Base-by-base conservation (phyloP, 305 asterid genomes). In the Fraxinus sp. region DNA sequence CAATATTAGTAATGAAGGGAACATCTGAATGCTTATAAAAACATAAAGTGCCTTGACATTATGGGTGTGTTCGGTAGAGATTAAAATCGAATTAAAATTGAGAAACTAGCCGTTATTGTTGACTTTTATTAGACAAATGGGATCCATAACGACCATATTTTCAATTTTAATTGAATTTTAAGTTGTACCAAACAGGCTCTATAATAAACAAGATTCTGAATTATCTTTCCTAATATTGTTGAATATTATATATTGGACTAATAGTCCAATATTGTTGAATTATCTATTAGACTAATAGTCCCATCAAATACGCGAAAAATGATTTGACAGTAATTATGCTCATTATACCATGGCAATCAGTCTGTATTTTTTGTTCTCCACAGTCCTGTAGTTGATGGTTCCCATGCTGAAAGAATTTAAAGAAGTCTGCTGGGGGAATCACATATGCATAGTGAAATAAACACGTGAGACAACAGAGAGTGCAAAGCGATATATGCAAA, bases 331-430 rank as follows among this genome's bases (percentile, higher is more conserved):
- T 28, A 59, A 71, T 33, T 64, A 33, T 74, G 37, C 68, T 79
- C 74, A 64, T 39, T 85, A 79, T 92, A 95, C 97, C 98, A 80
- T 86, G 90, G 86, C 84, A 81, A 62, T 86, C 95, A 76, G 84
- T 86, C 84, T 88, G 91, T 70, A 87, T 79, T 86, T 87, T 90
- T 80, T 87, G 92, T 80, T 87, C 85, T 75, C 85, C 94, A 52
- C 85, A 83, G 85, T 91, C 95, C 86, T 84, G 86, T 80, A 79
- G 89, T 64, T 90, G 90, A 80, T 89, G 91, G 74, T 84, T 87
- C 41, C 88, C 97, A 85, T 89, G 92, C 86, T 86, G 95, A 82
- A 90, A 91, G 88, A 87, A 83, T 46, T 88, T 88, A 79, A 89
- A 89, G 78, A 88, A 87, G 83, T 94, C 97, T 88, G 86, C 88